Evolutionary conservation across 2,329 filamentous ascomycete genomes (phyloP).

Genomic region (Cercospora zeina): DNA sequence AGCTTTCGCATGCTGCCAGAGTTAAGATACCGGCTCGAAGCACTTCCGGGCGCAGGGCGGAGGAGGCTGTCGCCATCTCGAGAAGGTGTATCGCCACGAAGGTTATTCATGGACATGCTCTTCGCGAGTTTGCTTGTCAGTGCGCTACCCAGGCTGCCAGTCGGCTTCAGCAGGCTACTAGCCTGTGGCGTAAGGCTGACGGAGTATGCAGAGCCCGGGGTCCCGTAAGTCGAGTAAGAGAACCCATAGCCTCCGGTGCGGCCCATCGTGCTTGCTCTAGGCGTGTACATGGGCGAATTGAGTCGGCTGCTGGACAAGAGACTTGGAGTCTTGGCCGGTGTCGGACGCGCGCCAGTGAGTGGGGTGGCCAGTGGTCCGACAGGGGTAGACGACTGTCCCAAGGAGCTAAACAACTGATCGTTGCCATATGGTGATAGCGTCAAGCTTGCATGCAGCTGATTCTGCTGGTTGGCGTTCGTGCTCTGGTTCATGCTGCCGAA

Average conservation of each 20-base stretch:
- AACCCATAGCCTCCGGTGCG: slow-evolving; percentile 71
- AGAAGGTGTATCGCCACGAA: slow-evolving; percentile 63
- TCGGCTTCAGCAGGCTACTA: slow-evolving; percentile 61
- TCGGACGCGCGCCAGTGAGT: slow-evolving; percentile 62
- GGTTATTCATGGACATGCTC: slow-evolving; percentile 83
- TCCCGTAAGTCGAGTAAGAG: slow-evolving; percentile 84
- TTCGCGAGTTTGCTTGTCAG: slow-evolving; percentile 63
- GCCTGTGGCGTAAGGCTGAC: slow-evolving; percentile 67
- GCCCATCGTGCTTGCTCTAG: slow-evolving; percentile 52
- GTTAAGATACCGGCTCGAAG: slow-evolving; percentile 65
- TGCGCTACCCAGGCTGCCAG: slow-evolving; percentile 65
- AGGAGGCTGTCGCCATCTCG: slow-evolving; percentile 85
- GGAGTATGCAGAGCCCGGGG: slow-evolving; percentile 56
- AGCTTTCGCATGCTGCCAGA: slow-evolving; percentile 81
- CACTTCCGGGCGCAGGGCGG: slow-evolving; percentile 61
- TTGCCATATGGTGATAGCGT: slow-evolving; percentile 89
- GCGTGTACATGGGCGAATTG: slow-evolving; percentile 76
- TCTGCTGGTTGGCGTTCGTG: slow-evolving; percentile 53
- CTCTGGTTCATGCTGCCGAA: slow-evolving; percentile 51
- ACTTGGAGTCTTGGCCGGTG: slow-evolving; percentile 36
- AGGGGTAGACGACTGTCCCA: slow-evolving; percentile 66
- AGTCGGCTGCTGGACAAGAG: slow-evolving; percentile 36
- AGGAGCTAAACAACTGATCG: slow-evolving; percentile 76
- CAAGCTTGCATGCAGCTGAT: slow-evolving; percentile 59
- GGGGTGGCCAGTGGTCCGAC: slow-evolving; percentile 91